Percentiles rank a stretch among this genome's conserved stretches.
Evolutionary conservation across 441 rosid genomes (phyloP).

Genomic region (Aquilaria agallochum): DNA sequence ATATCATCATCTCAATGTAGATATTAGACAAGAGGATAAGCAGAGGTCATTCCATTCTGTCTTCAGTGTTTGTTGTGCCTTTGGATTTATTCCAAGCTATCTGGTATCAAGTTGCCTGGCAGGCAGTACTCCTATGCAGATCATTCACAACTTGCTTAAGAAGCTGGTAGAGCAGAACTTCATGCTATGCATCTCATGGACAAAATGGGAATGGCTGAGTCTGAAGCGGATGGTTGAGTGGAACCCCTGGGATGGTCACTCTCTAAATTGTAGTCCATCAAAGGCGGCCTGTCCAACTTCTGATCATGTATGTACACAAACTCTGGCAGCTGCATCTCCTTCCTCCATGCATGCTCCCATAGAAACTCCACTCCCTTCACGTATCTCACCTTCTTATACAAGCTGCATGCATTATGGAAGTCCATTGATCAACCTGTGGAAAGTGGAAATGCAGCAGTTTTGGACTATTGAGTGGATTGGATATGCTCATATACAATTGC

Average conservation of each 20-base stretch:
- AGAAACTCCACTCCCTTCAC: slow-evolving; percentile 46
- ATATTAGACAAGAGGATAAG: too few relatives aligned
- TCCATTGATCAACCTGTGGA: too few relatives aligned
- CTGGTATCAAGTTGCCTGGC: too few relatives aligned
- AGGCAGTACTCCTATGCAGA: too few relatives aligned
- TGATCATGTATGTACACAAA: slow-evolving; percentile 55
- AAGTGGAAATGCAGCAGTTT: too few relatives aligned
- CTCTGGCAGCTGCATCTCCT: slow-evolving; percentile 55
- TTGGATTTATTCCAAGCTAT: too few relatives aligned
- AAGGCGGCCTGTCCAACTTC: slow-evolving; percentile 41
- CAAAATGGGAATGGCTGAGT: slow-evolving; percentile 31
- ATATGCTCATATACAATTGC: background rate
- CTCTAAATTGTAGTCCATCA: slow-evolving; percentile 49
- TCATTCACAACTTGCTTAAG: too few relatives aligned
- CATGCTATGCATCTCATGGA: slow-evolving; percentile 57
- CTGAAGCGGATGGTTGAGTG: slow-evolving; percentile 20
- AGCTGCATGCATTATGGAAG: slow-evolving; percentile 22
- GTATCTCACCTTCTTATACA: slow-evolving; percentile 49
- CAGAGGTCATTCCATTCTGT: too few relatives aligned
- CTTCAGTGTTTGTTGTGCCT: too few relatives aligned
- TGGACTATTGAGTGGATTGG: too few relatives aligned
- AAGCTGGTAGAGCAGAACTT: background rate
- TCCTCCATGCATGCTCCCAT: slow-evolving; percentile 65
- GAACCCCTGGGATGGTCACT: slow-evolving; percentile 52
- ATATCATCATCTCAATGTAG: too few relatives aligned